Conservation (phyloP, 176 grass and related monocot genomes). For the Elaeis guineensis region DNA sequence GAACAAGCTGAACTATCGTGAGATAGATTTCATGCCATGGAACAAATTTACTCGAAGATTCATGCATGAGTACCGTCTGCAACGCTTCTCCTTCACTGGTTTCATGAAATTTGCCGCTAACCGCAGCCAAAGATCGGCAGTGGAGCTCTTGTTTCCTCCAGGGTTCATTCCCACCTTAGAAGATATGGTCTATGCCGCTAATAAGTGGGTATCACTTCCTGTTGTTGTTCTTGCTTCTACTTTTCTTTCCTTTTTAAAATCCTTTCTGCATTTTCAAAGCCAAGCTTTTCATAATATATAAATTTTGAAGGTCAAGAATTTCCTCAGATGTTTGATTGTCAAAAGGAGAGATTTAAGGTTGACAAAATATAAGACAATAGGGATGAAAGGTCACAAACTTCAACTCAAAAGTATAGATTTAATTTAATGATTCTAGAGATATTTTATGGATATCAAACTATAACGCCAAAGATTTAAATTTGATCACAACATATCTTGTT, state of each 20-base stretch:
- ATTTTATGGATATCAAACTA: too few species aligned
- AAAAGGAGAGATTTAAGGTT: too few species aligned
- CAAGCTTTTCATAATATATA: too few species aligned
- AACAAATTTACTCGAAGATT: background rate
- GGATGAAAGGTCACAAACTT: too few species aligned
- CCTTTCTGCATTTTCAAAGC: too few species aligned
- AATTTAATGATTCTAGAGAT: too few species aligned
- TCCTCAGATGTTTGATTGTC: too few species aligned
- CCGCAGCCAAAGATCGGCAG: background rate
- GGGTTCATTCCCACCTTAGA: background rate
- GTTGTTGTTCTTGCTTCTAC: background rate
- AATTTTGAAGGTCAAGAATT: too few species aligned
- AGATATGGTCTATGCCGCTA: background rate
- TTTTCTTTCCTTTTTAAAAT: background rate
- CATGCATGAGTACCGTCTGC: background rate
- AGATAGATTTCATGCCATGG: conserved; percentile 5
- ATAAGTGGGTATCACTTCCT: background rate
- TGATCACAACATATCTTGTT: too few species aligned
- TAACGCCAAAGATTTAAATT: too few species aligned
- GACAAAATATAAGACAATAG: too few species aligned
- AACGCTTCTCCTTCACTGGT: background rate
- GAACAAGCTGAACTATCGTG: background rate
- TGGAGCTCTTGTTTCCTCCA: background rate
- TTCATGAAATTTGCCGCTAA: background rate
- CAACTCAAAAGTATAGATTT: too few species aligned